These are phyloP conservation scores for Malbranchea cinnamomea DNA, from an alignment of 2,329 filamentous ascomycete genomes.

Conservation along the genomic window DNA sequence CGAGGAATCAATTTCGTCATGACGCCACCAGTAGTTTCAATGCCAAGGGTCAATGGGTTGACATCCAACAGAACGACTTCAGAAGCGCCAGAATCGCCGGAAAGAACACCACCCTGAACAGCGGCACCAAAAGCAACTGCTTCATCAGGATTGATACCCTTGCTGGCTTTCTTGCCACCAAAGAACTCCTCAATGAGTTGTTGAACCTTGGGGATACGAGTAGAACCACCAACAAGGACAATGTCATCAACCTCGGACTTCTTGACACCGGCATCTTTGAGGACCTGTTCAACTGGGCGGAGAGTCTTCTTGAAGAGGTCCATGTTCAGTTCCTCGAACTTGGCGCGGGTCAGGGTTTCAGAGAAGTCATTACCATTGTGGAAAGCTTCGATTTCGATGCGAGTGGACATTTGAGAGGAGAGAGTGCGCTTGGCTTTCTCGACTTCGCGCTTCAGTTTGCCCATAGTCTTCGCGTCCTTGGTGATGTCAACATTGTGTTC, in stretches of 20 bases:
- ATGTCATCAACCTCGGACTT: constrained; percentile 93
- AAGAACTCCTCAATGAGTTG: constrained; percentile 92
- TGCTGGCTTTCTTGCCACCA: constrained; percentile 87
- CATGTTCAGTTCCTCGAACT: constrained; percentile 98
- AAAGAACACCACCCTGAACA: constrained; percentile 89
- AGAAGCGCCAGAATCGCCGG: constrained; percentile 69
- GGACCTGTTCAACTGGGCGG: constrained; percentile 95
- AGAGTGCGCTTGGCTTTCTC: constrained; percentile 99
- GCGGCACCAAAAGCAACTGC: constrained; percentile 96
- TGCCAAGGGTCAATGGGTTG: constrained; percentile 90
- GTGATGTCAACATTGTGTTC: constrained; percentile 83
- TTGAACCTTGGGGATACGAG: constrained; percentile 97
- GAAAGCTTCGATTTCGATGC: constrained; percentile 95
- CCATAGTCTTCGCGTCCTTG: constrained; percentile 95
- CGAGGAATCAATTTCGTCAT: constrained; percentile 95
- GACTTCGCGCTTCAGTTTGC: constrained; percentile 97
- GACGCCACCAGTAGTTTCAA: constrained; percentile 92
- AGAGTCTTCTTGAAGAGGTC: constrained; percentile 99
- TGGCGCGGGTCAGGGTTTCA: constrained; percentile 93
- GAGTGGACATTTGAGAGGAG: constrained; percentile 82
- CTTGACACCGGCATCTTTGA: constrained; percentile 96
- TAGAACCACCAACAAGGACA: constrained; percentile 94
- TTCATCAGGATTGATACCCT: constrained; percentile 99
- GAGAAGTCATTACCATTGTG: constrained; percentile 95
- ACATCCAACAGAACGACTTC: constrained; percentile 90